These are phyloP conservation scores for Ochetophila trinervis DNA, from an alignment of 306 rosid species.

Conservation along the genomic window DNA sequence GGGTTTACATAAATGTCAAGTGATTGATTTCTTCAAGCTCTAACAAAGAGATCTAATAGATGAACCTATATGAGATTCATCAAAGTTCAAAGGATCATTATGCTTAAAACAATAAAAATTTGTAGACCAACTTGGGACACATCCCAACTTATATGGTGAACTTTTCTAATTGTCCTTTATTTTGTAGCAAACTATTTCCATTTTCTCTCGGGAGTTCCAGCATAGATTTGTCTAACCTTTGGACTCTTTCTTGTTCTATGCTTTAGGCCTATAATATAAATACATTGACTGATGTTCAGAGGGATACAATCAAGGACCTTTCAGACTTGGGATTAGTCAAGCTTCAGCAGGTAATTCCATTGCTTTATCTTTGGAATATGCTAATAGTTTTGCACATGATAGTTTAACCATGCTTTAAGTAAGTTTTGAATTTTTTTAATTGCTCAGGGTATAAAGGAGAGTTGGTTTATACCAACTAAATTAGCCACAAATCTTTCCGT, in stretches of 20 bases:
- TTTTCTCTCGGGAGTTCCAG: constrained; percentile 8
- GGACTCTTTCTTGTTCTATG: constrained; percentile 22
- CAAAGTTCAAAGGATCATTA: no score
- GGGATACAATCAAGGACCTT: constrained; percentile 68
- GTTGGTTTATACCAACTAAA: constrained; percentile 96
- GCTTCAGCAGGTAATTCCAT: constrained; percentile 78
- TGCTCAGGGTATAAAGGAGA: constrained; percentile 81
- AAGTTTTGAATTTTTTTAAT: constrained; percentile 9
- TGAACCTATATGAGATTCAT: no score
- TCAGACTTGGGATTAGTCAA: constrained; percentile 93
- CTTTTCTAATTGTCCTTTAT: no score
- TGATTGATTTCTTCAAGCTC: no score
- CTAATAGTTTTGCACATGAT: constrained; percentile 17
- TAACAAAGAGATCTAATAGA: no score
- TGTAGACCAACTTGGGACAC: no score
- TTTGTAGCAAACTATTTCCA: constrained; percentile 4
- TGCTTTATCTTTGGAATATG: constrained; percentile 25
- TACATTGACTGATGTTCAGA: constrained; percentile 74
- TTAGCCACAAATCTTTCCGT: constrained; percentile 93
- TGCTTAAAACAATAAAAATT: no score
- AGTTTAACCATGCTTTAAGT: constrained; percentile 18
- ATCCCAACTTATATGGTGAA: no score
- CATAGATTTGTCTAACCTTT: constrained; percentile 21
- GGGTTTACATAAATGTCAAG: no score
- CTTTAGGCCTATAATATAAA: constrained; percentile 70